A percentile compares a stretch with the other conserved stretches of the same genome.
Evolutionary conservation across 2,329 filamentous ascomycete genomes (phyloP).

Genomic region (Colletotrichum aenigma): DNA sequence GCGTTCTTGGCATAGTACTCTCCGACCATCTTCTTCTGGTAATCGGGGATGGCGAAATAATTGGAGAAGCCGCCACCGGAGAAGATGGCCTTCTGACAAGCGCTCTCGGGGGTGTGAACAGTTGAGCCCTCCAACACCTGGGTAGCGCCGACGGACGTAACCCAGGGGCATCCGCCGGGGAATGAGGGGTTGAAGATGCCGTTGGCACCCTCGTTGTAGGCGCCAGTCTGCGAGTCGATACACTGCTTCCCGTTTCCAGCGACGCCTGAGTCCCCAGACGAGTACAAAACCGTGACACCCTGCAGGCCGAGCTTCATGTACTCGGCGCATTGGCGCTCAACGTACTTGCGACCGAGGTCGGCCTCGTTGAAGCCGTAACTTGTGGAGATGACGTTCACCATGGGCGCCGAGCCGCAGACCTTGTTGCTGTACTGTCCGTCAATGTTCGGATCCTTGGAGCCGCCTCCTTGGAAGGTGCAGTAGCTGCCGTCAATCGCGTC

Average conservation of each 20-base stretch:
- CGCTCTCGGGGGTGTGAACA: slow-evolving; percentile 43
- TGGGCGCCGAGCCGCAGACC: slow-evolving; percentile 45
- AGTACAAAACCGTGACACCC: slow-evolving; percentile 55
- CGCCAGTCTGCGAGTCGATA: slow-evolving; percentile 33
- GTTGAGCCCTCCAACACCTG: slow-evolving; percentile 43
- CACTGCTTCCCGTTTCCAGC: slow-evolving; percentile 41
- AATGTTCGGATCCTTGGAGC: slow-evolving; percentile 32
- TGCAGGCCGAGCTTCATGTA: slow-evolving; percentile 62
- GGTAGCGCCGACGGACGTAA: slow-evolving; percentile 58
- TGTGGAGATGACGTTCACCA: slow-evolving; percentile 59
- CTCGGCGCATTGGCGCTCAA: slow-evolving; percentile 57
- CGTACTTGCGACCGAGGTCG: slow-evolving; percentile 52
- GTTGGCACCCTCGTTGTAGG: slow-evolving; percentile 31
- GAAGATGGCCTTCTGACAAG: slow-evolving; percentile 50
- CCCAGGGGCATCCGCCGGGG: slow-evolving; percentile 50
- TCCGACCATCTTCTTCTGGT: slow-evolving; percentile 46
- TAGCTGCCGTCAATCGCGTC: slow-evolving; percentile 51
- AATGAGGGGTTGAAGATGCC: slow-evolving; percentile 50
- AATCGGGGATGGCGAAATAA: slow-evolving; percentile 49
- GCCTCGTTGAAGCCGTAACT: slow-evolving; percentile 59
- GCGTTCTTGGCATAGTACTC: slow-evolving; percentile 43
- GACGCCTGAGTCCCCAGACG: slow-evolving; percentile 55
- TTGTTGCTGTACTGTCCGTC: slow-evolving; percentile 45
- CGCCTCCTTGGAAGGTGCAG: slow-evolving; percentile 44
- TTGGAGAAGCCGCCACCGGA: slow-evolving; percentile 55